phyloP scores from a whole-genome alignment of 345 rosid species.

The Gynandropsis gynandra region DNA sequence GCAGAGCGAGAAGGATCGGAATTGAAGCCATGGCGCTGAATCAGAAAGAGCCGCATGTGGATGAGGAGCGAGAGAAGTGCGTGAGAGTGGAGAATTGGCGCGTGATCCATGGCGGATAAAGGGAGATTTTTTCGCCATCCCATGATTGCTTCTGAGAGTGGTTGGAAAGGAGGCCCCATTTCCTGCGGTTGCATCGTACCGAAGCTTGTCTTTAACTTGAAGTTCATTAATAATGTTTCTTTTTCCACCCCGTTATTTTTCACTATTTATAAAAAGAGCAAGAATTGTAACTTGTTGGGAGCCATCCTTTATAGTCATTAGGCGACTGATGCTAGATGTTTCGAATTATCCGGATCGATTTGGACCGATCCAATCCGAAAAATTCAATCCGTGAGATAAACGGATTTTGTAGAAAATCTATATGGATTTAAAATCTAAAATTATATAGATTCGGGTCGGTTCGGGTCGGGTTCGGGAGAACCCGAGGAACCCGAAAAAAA shows the following conservation, averaged over 20 bases:
- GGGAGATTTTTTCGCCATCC: constrained; percentile 6
- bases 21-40: constrained; percentile 6
- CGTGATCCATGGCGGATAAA: constrained; percentile 11
- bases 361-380: no score
- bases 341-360: no score
- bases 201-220: no score
- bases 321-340: no score
- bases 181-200: constrained; percentile 8
- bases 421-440: no score
- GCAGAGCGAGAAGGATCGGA: constrained; percentile 5
- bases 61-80: background rate
- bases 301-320: background rate
- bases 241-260: background rate
- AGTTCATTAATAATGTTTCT: background rate
- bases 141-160: background rate
- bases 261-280: background rate
- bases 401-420: no score
- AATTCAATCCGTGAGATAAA: no score
- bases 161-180: background rate
- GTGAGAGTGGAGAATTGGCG: constrained; percentile 7
- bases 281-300: background rate
- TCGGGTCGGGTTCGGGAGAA: no score
- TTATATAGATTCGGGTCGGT: no score
- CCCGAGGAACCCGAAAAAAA: no score
- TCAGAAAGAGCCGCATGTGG: constrained; percentile 4